Conservation (phyloP, 768 basidiomycete species). For the Kwoniella pini region DNA sequence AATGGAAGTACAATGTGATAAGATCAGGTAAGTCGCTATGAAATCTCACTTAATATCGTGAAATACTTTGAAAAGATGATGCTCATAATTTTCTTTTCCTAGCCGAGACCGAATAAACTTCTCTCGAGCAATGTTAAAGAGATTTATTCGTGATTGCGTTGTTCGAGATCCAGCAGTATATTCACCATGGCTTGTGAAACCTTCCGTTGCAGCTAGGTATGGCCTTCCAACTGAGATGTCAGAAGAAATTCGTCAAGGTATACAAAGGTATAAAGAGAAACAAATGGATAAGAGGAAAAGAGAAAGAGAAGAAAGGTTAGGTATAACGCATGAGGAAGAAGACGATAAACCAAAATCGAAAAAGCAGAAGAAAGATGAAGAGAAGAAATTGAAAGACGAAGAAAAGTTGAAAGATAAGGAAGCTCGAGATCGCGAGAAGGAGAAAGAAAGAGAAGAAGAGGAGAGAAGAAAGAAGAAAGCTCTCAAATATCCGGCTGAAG, state of each 20-base stretch:
- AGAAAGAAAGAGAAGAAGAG: conserved; percentile 43
- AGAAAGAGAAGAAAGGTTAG: conserved; percentile 53
- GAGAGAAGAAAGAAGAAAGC: conserved; percentile 48
- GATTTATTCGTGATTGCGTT: conserved; percentile 94
- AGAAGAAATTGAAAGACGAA: conserved; percentile 28
- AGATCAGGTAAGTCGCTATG: conserved; percentile 67
- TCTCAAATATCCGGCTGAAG: conserved; percentile 52
- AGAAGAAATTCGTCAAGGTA: conserved; percentile 74
- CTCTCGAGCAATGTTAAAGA: conserved; percentile 93
- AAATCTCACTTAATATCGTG: not conserved
- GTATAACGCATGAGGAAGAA: conserved; percentile 19
- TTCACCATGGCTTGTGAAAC: conserved; percentile 94
- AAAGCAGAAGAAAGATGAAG: conserved; percentile 29
- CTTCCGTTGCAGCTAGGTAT: conserved; percentile 76
- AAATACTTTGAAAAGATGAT: too few species aligned
- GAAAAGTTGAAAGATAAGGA: conserved; percentile 23
- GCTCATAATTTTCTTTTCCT: too few species aligned
- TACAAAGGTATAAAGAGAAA: conserved; percentile 76
- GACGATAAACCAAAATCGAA: conserved; percentile 27
- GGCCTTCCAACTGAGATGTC: conserved; percentile 84
- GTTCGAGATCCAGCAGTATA: conserved; percentile 88
- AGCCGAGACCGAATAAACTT: conserved; percentile 95
- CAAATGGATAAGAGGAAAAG: conserved; percentile 93
- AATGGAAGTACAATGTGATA: conserved; percentile 76
- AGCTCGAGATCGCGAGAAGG: conserved; percentile 30